Evolutionary conservation across 2,329 filamentous ascomycete species (phyloP).

Genomic region (Aspergillus sp.): DNA sequence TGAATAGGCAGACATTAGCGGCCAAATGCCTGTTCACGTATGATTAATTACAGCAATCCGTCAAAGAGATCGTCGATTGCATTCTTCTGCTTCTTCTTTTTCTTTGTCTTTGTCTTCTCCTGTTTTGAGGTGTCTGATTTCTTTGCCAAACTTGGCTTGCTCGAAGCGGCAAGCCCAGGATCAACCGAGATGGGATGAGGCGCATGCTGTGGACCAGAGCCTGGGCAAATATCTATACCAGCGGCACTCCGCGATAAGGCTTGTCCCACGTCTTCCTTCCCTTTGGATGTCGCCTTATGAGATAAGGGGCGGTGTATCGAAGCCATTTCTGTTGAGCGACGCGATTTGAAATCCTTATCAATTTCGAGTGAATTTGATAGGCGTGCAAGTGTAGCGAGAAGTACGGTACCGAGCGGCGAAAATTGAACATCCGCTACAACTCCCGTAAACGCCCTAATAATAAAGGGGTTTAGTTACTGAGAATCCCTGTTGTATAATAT

Average conservation of each 20-base stretch:
- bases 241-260: constrained; percentile 27
- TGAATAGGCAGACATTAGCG: not conserved
- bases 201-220: not conserved
- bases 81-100: constrained; percentile 61
- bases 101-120: constrained; percentile 56
- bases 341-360: constrained; percentile 29
- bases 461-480: not conserved
- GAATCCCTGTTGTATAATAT: too few relatives aligned
- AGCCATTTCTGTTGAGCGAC: not conserved
- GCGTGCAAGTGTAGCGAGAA: constrained; percentile 68
- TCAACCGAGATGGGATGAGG: not conserved
- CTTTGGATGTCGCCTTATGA: not conserved
- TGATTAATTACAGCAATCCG: constrained; percentile 50
- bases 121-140: constrained; percentile 5
- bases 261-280: constrained; percentile 32
- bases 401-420: constrained; percentile 70
- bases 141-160: constrained; percentile 6
- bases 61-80: constrained; percentile 76
- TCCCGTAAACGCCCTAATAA: constrained; percentile 62
- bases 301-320: not conserved
- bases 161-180: not conserved
- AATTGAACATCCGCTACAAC: constrained; percentile 74
- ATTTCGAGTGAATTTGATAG: constrained; percentile 53
- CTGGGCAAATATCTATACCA: not conserved
- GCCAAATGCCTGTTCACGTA: too few relatives aligned